Evolutionary conservation across 805 yeast species (phyloP).

Genomic region (Ascoidea asiatica): DNA sequence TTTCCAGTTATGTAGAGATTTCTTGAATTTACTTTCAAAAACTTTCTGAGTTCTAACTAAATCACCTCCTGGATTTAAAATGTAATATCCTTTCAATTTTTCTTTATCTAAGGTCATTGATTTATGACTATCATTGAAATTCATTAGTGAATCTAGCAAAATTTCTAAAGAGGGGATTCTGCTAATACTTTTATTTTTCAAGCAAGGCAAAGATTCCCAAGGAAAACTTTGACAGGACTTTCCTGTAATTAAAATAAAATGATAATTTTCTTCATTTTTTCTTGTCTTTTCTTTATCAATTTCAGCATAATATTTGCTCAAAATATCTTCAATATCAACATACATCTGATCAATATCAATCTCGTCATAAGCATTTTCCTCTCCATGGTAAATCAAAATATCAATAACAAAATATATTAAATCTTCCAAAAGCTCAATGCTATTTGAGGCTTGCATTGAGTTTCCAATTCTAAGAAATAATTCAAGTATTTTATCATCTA

Average conservation of each 20-base stretch:
- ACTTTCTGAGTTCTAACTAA: conserved; percentile 48
- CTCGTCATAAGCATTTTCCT: conserved; percentile 50
- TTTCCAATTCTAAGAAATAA: conserved; percentile 36
- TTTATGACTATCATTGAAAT: conserved; percentile 4
- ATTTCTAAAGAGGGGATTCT: conserved; percentile 57
- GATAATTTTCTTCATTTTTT: conserved; percentile 18
- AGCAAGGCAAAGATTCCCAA: conserved; percentile 70
- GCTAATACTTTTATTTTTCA: conserved; percentile 44
- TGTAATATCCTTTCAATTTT: conserved; percentile 31
- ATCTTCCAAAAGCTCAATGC: conserved; percentile 40
- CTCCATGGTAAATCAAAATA: conserved; percentile 47
- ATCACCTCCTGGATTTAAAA: conserved; percentile 79
- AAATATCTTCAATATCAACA: conserved; percentile 34
- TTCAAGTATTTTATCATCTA: conserved; percentile 34
- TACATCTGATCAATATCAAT: conserved; percentile 44
- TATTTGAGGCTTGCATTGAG: conserved; percentile 16
- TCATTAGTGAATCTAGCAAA: conserved; percentile 24
- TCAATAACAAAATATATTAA: conserved; percentile 51
- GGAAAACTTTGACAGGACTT: conserved; percentile 59
- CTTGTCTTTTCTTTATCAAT: conserved; percentile 1
- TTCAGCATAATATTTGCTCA: conserved; percentile 20
- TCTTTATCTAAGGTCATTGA: neutral
- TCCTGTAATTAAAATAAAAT: conserved; percentile 60
- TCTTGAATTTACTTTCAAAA: conserved; percentile 31
- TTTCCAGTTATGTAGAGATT: conserved; percentile 27